Base-by-base conservation (phyloP, 73 alveolate genomes). In the Urostyla sp. region DNA sequence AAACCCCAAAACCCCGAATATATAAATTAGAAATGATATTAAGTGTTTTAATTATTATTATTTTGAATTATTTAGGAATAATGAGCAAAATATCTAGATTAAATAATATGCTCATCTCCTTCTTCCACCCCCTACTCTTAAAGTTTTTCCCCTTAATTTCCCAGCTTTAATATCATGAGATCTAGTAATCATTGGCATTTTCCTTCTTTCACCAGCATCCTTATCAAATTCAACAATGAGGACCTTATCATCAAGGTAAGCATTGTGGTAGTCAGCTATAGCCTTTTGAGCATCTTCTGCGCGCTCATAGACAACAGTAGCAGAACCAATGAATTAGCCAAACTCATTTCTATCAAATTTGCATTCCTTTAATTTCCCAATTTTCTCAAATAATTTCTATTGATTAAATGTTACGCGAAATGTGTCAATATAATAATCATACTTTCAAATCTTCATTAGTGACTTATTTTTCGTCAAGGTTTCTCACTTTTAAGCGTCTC, bases 241-340 rank as follows among this genome's bases (percentile, higher is more conserved):
- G 28, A 69, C 48, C 32, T 23, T 69, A 31, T 69, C 69, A 55
- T 69, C 83, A 2, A 69, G 83, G 30, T 48, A 21, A 27, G 83
- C 83, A 3, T 59, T 57, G 31, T 69, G 83, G 48, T 69, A 69
- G 30, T 69, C 63, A 40, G 44, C 26, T 5, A 69, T 69, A 1
- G 83, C 83, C 20, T 49, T 53, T 54, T 69, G 1, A 35, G 83
- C 83, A 49, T 69, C 72, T 31, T 69, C 67, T 16, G 83, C 35
- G 27, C 49, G 44, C 36, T 69, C 83, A 26, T 46, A 69, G 37
- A 49, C 69, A 6, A 69, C 83, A 4, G 83, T 69, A 0, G 83
- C 83, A 31, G 83, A 69, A 30, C 83, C 83, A 69, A 69, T 67
- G 83, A 69, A 69, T 31, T 69, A 36, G 40, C 83, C 83, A 31